A percentile compares a stretch with the other conserved stretches of the same genome.
Evolutionary conservation across 2,329 filamentous ascomycete species (phyloP).

Genomic region (Fusarium sp.): DNA sequence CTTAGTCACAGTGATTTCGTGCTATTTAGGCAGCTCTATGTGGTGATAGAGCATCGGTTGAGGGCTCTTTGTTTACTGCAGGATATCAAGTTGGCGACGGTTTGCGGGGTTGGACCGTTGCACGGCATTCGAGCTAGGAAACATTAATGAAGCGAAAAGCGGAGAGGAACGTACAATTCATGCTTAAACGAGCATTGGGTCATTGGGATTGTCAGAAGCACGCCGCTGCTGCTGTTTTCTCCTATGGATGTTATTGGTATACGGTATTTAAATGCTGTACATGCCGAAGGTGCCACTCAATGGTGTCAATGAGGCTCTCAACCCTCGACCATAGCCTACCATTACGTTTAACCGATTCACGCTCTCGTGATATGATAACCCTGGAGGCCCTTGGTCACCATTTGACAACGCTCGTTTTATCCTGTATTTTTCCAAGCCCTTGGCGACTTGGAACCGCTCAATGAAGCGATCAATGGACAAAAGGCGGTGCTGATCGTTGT

Average conservation of each 20-base stretch:
- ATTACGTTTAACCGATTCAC: slow-evolving; percentile 18
- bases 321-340: slow-evolving; percentile 6
- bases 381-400: background rate
- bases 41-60: slow-evolving; percentile 7
- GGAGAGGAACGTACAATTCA: slow-evolving; percentile 2
- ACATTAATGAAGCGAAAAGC: slow-evolving; percentile 14
- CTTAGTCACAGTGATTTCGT: slow-evolving; percentile 3
- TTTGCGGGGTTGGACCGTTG: slow-evolving; percentile 30
- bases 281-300: slow-evolving; percentile 7
- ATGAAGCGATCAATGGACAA: slow-evolving; percentile 13
- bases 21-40: background rate
- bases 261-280: slow-evolving; percentile 1
- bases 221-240: background rate
- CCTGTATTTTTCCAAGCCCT: background rate
- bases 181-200: background rate
- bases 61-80: background rate
- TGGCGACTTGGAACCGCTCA: slow-evolving; percentile 3
- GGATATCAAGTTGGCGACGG: slow-evolving; percentile 6
- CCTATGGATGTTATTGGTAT: background rate
- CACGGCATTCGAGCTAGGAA: slow-evolving; percentile 21
- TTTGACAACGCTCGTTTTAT: background rate
- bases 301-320: slow-evolving; percentile 29
- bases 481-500: slow-evolving; percentile 10
- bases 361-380: slow-evolving; percentile 7
- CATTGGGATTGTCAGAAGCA: background rate